Evolutionary conservation across 2,329 filamentous ascomycete genomes (phyloP).

Genomic region (Teratosphaeria viscida): DNA sequence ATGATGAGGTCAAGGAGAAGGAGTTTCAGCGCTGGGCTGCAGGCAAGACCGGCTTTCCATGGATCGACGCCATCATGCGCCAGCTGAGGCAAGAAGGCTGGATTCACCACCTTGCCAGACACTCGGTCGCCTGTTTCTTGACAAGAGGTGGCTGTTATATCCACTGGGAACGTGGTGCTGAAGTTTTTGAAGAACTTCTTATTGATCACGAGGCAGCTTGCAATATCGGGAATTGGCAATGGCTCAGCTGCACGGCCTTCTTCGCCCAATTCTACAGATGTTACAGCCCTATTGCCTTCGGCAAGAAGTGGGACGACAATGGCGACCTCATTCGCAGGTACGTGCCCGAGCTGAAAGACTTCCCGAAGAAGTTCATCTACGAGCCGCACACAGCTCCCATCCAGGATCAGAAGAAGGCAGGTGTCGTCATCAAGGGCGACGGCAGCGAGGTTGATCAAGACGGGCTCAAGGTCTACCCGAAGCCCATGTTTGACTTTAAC

Average conservation of each 20-base stretch:
- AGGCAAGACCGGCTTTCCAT: constrained; percentile 65
- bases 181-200: constrained; percentile 67
- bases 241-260: constrained; percentile 66
- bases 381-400: constrained; percentile 68
- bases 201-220: constrained; percentile 66
- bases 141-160: constrained; percentile 69
- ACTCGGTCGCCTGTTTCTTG: constrained; percentile 72
- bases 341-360: constrained; percentile 53
- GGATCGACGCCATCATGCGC: constrained; percentile 72
- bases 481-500: constrained; percentile 68
- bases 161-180: constrained; percentile 67
- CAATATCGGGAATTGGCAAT: constrained; percentile 70
- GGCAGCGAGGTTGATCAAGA: constrained; percentile 29
- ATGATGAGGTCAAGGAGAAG: constrained; percentile 50
- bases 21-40: constrained; percentile 61
- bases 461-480: constrained; percentile 49
- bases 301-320: constrained; percentile 64
- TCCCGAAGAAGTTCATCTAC: constrained; percentile 62
- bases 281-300: constrained; percentile 61
- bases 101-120: constrained; percentile 70
- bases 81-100: constrained; percentile 62
- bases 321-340: constrained; percentile 55
- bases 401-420: constrained; percentile 57
- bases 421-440: constrained; percentile 50
- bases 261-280: constrained; percentile 61